Evolutionary conservation across 768 basidiomycete genomes (phyloP).

Genomic region (Kwoniella shandongensis): DNA sequence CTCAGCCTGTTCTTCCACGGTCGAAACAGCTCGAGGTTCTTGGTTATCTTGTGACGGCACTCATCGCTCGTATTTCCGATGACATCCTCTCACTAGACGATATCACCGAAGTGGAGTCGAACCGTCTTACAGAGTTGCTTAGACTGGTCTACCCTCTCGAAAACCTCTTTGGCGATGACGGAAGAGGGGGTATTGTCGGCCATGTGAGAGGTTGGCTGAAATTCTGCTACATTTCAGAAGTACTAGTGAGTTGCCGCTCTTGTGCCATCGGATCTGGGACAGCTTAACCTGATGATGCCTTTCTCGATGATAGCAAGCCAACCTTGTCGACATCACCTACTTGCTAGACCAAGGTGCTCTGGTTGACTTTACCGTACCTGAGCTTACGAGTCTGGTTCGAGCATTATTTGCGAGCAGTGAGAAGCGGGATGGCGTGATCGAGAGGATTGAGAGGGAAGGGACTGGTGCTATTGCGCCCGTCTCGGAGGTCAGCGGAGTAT

Average conservation of each 20-base stretch:
- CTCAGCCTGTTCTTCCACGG: constrained; percentile 67
- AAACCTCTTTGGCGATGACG: constrained; percentile 11
- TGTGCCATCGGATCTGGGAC: background rate
- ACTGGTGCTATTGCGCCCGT: background rate
- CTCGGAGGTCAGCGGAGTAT: background rate
- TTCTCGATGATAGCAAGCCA: background rate
- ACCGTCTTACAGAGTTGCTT: constrained; percentile 77
- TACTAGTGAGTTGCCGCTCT: constrained; percentile 64
- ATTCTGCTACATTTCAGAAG: constrained; percentile 88
- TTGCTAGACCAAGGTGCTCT: constrained; percentile 86
- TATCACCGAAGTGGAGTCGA: constrained; percentile 84
- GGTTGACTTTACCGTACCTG: constrained; percentile 82
- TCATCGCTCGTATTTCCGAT: constrained; percentile 66
- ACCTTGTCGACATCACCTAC: constrained; percentile 82
- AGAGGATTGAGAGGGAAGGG: constrained; percentile 48
- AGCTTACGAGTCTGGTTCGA: constrained; percentile 74
- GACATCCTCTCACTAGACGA: constrained; percentile 76
- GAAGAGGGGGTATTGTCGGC: constrained; percentile 59
- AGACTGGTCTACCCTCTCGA: constrained; percentile 75
- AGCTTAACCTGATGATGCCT: constrained; percentile 8
- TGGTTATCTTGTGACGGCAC: constrained; percentile 69
- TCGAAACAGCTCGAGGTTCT: constrained; percentile 70
- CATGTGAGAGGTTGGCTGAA: constrained; percentile 94
- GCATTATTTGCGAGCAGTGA: constrained; percentile 87
- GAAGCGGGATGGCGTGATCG: constrained; percentile 75